Percentiles rank a stretch among this genome's conserved stretches.
These are phyloP conservation scores for Hordeum vulgare DNA, from an alignment of 176 grass and related monocot species.

Conservation along the genomic window DNA sequence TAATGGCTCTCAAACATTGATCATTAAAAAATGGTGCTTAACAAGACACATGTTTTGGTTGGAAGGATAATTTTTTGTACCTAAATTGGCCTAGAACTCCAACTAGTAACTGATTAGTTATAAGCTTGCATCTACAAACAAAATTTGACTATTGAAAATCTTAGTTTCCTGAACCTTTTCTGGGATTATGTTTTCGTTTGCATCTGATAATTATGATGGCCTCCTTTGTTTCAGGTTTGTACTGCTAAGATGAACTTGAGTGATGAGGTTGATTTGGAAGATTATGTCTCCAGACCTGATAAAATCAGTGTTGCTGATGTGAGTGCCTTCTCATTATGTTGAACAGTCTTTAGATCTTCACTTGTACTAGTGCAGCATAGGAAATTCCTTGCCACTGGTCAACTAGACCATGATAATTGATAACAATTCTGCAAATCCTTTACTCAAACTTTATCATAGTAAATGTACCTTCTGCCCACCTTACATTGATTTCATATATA, in stretches of 20 bases:
- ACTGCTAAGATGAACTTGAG: slow-evolving; percentile 97
- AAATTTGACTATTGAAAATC: neutral
- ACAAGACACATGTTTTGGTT: neutral
- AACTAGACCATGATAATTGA: neutral
- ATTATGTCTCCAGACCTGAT: slow-evolving; percentile 90
- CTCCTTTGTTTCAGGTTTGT: slow-evolving; percentile 45
- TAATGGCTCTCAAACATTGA: neutral
- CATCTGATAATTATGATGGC: neutral
- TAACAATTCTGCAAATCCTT: neutral
- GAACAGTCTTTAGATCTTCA: neutral
- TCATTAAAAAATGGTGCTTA: neutral
- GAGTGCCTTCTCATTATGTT: slow-evolving; percentile 15
- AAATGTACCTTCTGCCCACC: neutral
- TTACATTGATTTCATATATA: neutral
- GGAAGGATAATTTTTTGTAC: neutral
- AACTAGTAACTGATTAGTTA: neutral
- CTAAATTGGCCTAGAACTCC: neutral
- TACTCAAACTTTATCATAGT: neutral
- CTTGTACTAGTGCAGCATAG: neutral
- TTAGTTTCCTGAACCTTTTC: neutral
- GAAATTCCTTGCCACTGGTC: neutral
- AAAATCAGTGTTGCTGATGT: slow-evolving; percentile 99
- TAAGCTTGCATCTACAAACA: neutral
- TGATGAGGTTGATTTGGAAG: slow-evolving; percentile 97
- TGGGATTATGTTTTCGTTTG: neutral